These are phyloP conservation scores for Jatropha podagrica DNA, from an alignment of 441 rosid genomes.

Conservation along the genomic window DNA sequence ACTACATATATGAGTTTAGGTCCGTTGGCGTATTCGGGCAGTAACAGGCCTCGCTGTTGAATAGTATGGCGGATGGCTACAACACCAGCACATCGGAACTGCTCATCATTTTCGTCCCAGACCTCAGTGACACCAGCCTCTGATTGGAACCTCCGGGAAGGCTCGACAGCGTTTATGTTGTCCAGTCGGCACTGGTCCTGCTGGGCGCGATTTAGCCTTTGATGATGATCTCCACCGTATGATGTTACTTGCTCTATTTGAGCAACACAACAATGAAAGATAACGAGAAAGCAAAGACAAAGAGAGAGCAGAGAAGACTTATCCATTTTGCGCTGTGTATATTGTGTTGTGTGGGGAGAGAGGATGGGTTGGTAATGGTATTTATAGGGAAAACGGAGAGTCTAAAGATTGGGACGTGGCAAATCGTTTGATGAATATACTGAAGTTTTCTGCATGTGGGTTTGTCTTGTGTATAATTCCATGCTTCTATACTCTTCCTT, in stretches of 20 bases:
- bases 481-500: not conserved
- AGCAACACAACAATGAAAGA: conserved; percentile 26
- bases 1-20: conserved; percentile 37
- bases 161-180: conserved; percentile 52
- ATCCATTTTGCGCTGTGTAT: conserved; percentile 17
- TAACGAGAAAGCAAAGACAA: conserved; percentile 29
- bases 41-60: conserved; percentile 33
- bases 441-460: conserved; percentile 6
- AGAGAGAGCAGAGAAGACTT: conserved; percentile 27
- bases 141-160: conserved; percentile 37
- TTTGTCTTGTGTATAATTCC: not conserved
- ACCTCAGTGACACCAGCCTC: conserved; percentile 45
- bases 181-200: conserved; percentile 52
- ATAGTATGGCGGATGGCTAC: conserved; percentile 33
- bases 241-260: conserved; percentile 11
- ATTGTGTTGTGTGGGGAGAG: not conserved
- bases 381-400: not conserved
- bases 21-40: conserved; percentile 36
- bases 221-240: not conserved
- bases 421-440: not conserved
- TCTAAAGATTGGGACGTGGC: not conserved
- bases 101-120: conserved; percentile 38
- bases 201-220: conserved; percentile 18
- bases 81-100: conserved; percentile 44
- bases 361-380: not conserved